phyloP scores from a whole-genome alignment of 2,329 filamentous ascomycete genomes.

The Orbilia ellipsospora region DNA sequence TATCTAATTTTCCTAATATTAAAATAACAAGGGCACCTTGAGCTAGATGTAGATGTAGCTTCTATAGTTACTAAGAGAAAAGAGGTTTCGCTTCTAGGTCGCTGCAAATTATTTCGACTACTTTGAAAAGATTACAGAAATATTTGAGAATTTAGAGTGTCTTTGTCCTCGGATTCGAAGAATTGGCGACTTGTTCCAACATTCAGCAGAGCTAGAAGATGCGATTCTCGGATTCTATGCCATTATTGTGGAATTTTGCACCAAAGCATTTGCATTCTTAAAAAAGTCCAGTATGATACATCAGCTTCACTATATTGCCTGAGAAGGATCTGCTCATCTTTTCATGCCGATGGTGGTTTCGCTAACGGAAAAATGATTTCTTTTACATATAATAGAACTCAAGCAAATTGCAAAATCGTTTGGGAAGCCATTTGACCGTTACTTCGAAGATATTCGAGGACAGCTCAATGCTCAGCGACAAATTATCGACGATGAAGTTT shows the following conservation, averaged over 20 bases:
- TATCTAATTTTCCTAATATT: neutral
- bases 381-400: constrained; percentile 25
- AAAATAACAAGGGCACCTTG: too few species aligned
- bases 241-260: constrained; percentile 54
- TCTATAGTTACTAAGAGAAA: neutral
- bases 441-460: constrained; percentile 52
- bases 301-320: neutral
- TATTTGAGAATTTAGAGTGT: constrained; percentile 62
- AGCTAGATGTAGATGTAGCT: too few species aligned
- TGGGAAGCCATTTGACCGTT: constrained; percentile 53
- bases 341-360: too few species aligned
- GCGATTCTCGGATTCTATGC: constrained; percentile 55
- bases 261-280: constrained; percentile 51
- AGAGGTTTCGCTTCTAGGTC: constrained; percentile 56
- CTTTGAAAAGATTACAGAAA: constrained; percentile 62
- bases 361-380: too few species aligned
- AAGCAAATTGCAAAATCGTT: constrained; percentile 47
- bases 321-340: neutral
- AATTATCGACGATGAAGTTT: constrained; percentile 36
- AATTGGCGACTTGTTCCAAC: constrained; percentile 53
- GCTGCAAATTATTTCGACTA: constrained; percentile 62
- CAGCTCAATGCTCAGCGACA: constrained; percentile 44
- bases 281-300: constrained; percentile 40
- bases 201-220: constrained; percentile 51
- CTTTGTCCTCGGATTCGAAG: constrained; percentile 61